Percentiles rank a stretch among this genome's conserved stretches.
phyloP scores from a whole-genome alignment of 371 early-diverging fungal genomes.

The Saksenaea vasiformis region DNA sequence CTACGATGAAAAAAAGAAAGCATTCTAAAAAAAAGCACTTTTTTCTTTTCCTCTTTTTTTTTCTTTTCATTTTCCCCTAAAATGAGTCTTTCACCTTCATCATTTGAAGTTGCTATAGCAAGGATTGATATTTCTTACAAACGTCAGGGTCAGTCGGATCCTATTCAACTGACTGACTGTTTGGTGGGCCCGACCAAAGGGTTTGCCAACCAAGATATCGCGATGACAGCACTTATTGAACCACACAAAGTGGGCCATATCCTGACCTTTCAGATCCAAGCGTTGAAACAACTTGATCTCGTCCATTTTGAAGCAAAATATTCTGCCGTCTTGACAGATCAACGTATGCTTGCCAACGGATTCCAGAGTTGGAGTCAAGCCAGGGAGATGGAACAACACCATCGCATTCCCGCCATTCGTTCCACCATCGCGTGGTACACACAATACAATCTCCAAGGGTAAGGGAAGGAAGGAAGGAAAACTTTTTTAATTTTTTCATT shows the following conservation, averaged over 20 bases:
- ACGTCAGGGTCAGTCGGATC: conserved; percentile 11
- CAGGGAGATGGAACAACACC: conserved; percentile 29
- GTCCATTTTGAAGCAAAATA: conserved; percentile 36
- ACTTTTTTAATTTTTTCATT: conserved; percentile 14
- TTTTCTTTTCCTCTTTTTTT: not conserved
- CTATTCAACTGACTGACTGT: conserved; percentile 18
- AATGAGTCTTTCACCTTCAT: conserved; percentile 21
- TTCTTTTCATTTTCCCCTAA: not conserved
- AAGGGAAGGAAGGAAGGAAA: conserved; percentile 13
- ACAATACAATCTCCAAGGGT: conserved; percentile 52
- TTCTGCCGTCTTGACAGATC: conserved; percentile 27
- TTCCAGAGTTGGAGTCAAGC: conserved; percentile 64
- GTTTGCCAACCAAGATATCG: conserved; percentile 19
- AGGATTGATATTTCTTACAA: conserved; percentile 26
- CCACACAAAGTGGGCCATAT: conserved; percentile 18
- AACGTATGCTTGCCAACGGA: conserved; percentile 56
- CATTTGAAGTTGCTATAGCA: conserved; percentile 20
- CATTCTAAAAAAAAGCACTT: conserved; percentile 51
- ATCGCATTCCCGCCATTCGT: conserved; percentile 40
- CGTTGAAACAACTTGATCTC: conserved; percentile 27
- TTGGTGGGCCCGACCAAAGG: conserved; percentile 17
- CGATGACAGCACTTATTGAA: conserved; percentile 13
- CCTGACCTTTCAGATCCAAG: conserved; percentile 19
- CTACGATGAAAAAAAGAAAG: conserved; percentile 95
- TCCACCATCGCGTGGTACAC: conserved; percentile 41